phyloP scores from a whole-genome alignment of 2,329 filamentous ascomycete species.

The Ophiocordyceps camponoti-rufipedis region DNA sequence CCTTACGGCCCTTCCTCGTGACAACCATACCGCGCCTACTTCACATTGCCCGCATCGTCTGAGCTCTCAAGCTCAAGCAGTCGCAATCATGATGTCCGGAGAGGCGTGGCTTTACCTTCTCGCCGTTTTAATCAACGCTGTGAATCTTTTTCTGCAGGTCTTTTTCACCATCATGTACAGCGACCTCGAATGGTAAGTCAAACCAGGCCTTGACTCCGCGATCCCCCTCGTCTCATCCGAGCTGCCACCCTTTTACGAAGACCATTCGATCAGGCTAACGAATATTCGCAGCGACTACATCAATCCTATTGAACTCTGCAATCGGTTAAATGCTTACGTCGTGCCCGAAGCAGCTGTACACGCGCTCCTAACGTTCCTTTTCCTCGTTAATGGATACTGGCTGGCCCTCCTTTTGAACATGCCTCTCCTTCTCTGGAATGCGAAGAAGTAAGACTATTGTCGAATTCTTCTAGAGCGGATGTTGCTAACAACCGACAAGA shows the following conservation, averaged over 20 bases:
- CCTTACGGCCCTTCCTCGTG: too few relatives aligned
- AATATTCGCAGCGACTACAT: slow-evolving; percentile 68
- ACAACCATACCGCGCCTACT: too few relatives aligned
- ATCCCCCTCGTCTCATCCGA: not conserved
- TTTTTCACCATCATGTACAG: slow-evolving; percentile 99
- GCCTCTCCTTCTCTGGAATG: slow-evolving; percentile 81
- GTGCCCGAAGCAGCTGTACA: slow-evolving; percentile 96
- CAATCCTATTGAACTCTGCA: slow-evolving; percentile 99
- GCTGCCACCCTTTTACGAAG: not conserved
- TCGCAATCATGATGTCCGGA: slow-evolving; percentile 54
- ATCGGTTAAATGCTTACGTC: slow-evolving; percentile 99
- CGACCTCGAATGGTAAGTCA: slow-evolving; percentile 91
- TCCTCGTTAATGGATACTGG: slow-evolving; percentile 99
- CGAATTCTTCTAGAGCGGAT: too few relatives aligned
- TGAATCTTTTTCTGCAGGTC: slow-evolving; percentile 98
- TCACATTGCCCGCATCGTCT: too few relatives aligned
- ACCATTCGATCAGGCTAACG: not conserved
- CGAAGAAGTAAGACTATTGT: slow-evolving; percentile 67
- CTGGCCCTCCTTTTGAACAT: slow-evolving; percentile 79
- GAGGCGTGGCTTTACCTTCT: slow-evolving; percentile 97
- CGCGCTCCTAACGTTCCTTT: slow-evolving; percentile 85
- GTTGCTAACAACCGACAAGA: slow-evolving; percentile 26
- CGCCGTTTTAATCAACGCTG: slow-evolving; percentile 96
- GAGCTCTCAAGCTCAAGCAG: not conserved
- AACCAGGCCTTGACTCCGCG: not conserved